A percentile compares a stretch with the other conserved stretches of the same genome.
phyloP scores from a whole-genome alignment of 2,329 filamentous ascomycete species.

The Ambrosiella cleistominuta region DNA sequence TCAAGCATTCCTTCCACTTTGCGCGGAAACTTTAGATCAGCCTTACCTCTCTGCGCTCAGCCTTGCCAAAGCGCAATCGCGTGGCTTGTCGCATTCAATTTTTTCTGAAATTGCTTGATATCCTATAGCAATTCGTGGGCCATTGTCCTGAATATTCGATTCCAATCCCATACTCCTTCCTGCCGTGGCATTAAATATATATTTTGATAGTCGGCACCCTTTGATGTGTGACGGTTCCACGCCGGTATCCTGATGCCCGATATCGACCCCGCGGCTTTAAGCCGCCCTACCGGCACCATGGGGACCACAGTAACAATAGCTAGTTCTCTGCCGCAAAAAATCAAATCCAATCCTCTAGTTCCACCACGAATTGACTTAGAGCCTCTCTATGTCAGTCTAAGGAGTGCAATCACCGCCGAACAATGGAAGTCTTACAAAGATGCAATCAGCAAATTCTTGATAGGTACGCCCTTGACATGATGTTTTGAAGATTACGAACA shows the following conservation, averaged over 20 bases:
- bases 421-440: conserved; percentile 50
- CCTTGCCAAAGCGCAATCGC: conserved; percentile 13
- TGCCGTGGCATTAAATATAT: too few species aligned
- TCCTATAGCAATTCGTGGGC: too few species aligned
- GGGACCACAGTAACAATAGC: conserved; percentile 28
- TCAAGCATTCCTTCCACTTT: neutral
- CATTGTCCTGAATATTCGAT: neutral
- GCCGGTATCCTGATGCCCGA: conserved; percentile 35
- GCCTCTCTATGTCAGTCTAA: conserved; percentile 44
- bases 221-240: neutral
- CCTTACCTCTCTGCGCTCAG: conserved; percentile 7
- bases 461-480: conserved; percentile 27
- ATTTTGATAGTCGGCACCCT: too few species aligned
- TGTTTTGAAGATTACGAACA: neutral
- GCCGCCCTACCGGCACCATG: conserved; percentile 40
- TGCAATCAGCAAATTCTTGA: conserved; percentile 41
- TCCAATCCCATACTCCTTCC: neutral
- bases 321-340: conserved; percentile 23
- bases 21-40: conserved; percentile 4
- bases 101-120: too few species aligned
- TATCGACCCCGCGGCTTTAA: conserved; percentile 52
- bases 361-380: conserved; percentile 51
- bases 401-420: conserved; percentile 39
- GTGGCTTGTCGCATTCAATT: conserved; percentile 8
- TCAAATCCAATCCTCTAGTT: conserved; percentile 44